Percentiles rank a stretch among this genome's conserved stretches.
Evolutionary conservation across 202 grass and related monocot genomes (phyloP).

Genomic region (Zoysia matrella): DNA sequence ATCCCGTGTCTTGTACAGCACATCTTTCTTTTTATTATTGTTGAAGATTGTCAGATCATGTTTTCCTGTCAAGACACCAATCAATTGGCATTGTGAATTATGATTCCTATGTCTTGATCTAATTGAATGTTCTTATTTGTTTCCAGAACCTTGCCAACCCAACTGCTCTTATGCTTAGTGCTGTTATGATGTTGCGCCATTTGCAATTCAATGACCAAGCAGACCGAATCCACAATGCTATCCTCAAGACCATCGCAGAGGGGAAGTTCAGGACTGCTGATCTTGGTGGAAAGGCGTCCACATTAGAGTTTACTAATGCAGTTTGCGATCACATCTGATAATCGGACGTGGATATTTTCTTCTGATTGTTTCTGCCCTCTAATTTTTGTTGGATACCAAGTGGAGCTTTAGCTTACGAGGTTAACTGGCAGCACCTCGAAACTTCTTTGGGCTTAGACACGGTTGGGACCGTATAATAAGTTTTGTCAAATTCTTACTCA

Average conservation of each 20-base stretch:
- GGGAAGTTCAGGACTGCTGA: constrained; percentile 81
- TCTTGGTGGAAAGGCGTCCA: constrained; percentile 78
- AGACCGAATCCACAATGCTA: constrained; percentile 81
- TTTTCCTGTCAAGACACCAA: background rate
- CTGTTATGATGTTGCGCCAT: constrained; percentile 97
- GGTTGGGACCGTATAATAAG: constrained; percentile 53
- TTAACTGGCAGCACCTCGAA: constrained; percentile 42
- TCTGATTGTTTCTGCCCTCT: constrained; percentile 31
- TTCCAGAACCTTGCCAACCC: constrained; percentile 93
- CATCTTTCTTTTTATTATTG: background rate
- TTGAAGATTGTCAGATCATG: background rate
- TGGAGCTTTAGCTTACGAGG: constrained; percentile 49
- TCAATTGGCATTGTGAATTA: background rate
- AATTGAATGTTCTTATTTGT: constrained; percentile 20
- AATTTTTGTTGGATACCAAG: constrained; percentile 44
- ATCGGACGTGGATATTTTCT: constrained; percentile 13
- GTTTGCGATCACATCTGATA: constrained; percentile 80
- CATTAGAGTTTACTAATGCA: constrained; percentile 88
- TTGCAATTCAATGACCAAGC: constrained; percentile 80
- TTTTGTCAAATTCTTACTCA: constrained; percentile 34
- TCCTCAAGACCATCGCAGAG: constrained; percentile 79
- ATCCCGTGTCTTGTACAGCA: background rate
- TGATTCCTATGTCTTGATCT: background rate
- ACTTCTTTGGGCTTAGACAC: constrained; percentile 36
- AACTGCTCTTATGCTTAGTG: constrained; percentile 85